A percentile compares a stretch with the other conserved stretches of the same genome.
Conservation (phyloP, 75 land plant species). For the Pinus taeda region DNA sequence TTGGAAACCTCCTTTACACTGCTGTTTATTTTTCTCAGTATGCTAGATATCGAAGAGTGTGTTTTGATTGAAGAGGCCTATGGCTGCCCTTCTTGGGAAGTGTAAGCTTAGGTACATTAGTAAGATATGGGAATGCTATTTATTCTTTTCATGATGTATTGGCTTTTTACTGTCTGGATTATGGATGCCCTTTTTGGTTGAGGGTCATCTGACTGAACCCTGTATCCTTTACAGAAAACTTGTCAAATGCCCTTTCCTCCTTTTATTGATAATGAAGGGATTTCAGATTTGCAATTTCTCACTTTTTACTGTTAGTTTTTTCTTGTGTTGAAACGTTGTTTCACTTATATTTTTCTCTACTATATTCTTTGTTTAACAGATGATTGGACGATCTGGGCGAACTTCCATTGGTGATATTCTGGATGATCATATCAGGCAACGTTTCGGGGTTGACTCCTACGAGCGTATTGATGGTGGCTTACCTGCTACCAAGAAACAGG, state of each 20-base stretch:
- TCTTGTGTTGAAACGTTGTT: not conserved
- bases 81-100: not conserved
- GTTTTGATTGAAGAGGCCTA: not conserved
- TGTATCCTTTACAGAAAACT: no score
- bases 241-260: not conserved
- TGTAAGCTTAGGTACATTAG: not conserved
- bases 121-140: not conserved
- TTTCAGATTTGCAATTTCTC: not conserved
- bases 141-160: not conserved
- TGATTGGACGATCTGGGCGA: constrained; percentile 33
- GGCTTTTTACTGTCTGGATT: not conserved
- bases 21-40: not conserved
- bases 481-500: constrained; percentile 32
- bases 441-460: constrained; percentile 81
- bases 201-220: not conserved
- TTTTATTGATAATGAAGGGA: not conserved
- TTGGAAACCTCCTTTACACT: not conserved
- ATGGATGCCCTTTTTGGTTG: not conserved
- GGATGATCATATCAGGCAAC: constrained; percentile 81
- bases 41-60: not conserved
- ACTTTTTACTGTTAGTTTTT: not conserved
- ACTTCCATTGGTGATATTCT: constrained; percentile 55
- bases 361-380: constrained; percentile 17
- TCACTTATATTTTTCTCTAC: not conserved
- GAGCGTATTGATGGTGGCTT: constrained; percentile 73